Evolutionary conservation across 1,284 basidiomycete species (phyloP), one percentile per base, ranked within the genome.

Genomic region (Ganoderma multipileum): DNA sequence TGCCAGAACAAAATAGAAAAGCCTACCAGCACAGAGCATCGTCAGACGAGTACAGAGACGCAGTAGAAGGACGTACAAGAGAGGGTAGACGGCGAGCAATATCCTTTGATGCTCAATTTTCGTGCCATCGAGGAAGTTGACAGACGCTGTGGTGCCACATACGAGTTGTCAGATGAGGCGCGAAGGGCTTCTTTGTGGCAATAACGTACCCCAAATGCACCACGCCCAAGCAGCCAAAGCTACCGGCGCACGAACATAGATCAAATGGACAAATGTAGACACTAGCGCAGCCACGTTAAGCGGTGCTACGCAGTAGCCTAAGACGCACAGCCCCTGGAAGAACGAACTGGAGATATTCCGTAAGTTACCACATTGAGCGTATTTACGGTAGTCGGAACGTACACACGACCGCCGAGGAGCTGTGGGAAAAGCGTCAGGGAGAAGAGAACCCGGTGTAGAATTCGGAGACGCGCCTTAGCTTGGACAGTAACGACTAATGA

Each of bases 341-440:
- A 98, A 97, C 0, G 96, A 97, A 11, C 95, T 96, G 78, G 28
- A 65, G 68, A 64, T 52, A 38, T 61, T 18, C n/a, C 52, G 16
- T 60, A 26, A 60, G 23, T 26, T 20, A 39, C n/a, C 30, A 23
- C n/a, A 57, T 33, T 62, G 30, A 57, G 28, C 41, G n/a, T 57
- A 20, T 44, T 42, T 50, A 42, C 18, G 44, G 38, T 16, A 30
- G 39, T 6, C 30, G 41, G 44, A 23, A 83, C 92, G 70, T 81
- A 96, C 93, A 98, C 95, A 86, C 95, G 88, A 59, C 96, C 96
- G 62, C 96, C 96, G n/a, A 98, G 86, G 61, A 98, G 86, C 89
- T 94, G 71, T 30, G 23, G 41, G 23, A 54, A 18, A 55, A 65
- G 3, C 41, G 72, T 76, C n/a, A 68, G 36, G 33, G 39, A 60